Evolutionary conservation across 2,329 filamentous ascomycete genomes (phyloP), one percentile per base, ranked within the genome.

Genomic region (Talaromyces verruculosus): DNA sequence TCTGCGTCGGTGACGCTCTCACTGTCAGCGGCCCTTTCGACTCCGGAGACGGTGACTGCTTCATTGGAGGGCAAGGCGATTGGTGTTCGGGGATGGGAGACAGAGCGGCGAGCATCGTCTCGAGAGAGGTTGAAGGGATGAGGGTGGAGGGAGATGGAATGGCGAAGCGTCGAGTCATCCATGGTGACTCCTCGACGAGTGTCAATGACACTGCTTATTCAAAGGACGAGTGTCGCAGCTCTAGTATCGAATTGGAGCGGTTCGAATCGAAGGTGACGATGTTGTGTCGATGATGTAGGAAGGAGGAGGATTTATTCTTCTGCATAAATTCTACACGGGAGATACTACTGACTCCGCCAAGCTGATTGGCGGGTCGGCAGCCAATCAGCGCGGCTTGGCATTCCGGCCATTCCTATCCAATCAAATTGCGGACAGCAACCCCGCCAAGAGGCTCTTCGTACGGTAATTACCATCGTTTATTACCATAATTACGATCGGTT

Each of bases 1-100:
- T 85, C 83, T 65, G 83, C 77, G 67, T 85, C 83, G 49, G 71
- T 65, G 59, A 43, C 65, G 35, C 41, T 57, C 22, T 68, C 72
- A 35, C 76, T 74, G 59, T 53, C 41, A 39, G 65, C 57, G 60
- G 67, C 63, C 5, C 74, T 71, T 13, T 71, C 59, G 17, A 82
- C 71, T n/a, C 79, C 80, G 5, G 79, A 82, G 53, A 76, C 80
- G 15, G 77, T 76, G 45, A 70, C 80, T 45, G 77, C 77, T 49
- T 76, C 77, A 53, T 68, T 69, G 39, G 72, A 68, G 8, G 70
- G 69, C 10, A 43, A 25, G 49, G 61, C 19, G 13, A 58, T 35
- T 49, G 57, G 53, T 17, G 37, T 13, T 43, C 65, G 60, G 6
- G 64, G 51, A n/a, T 37, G 33, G 7, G 61, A 45, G 5, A 43